phyloP scores from a whole-genome alignment of 129 eudicot genomes.

The Deinandra increscens region DNA sequence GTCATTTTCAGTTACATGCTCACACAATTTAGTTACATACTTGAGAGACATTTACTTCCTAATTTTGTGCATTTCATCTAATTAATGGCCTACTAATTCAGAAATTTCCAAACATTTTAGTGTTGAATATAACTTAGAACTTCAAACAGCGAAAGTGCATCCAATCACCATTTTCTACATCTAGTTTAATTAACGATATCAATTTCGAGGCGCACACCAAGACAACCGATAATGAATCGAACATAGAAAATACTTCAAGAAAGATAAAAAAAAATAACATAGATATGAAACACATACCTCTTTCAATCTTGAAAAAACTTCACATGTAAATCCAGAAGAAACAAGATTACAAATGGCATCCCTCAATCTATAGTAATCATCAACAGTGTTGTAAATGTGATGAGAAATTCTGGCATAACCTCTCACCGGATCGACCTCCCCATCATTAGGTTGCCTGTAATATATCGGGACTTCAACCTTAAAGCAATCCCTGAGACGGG shows the following conservation, averaged over 20 bases:
- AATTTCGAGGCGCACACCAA: too few species aligned
- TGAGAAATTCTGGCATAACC: slow-evolving; percentile 94
- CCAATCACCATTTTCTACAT: too few species aligned
- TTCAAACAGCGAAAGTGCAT: too few species aligned
- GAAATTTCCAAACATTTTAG: too few species aligned
- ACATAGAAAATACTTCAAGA: background rate
- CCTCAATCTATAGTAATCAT: slow-evolving; percentile 66
- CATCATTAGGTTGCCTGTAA: slow-evolving; percentile 56
- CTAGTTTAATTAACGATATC: too few species aligned
- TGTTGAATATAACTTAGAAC: too few species aligned
- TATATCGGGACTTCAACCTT: slow-evolving; percentile 87
- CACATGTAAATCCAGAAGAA: slow-evolving; percentile 57
- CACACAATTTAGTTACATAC: too few species aligned
- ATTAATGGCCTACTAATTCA: too few species aligned
- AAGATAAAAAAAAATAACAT: background rate
- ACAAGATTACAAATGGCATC: slow-evolving; percentile 75
- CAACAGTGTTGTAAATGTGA: slow-evolving; percentile 72
- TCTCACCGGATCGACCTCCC: slow-evolving; percentile 55
- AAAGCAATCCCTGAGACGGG: slow-evolving; percentile 60
- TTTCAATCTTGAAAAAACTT: slow-evolving; percentile 39
- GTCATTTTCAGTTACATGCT: too few species aligned
- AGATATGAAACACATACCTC: slow-evolving; percentile 37
- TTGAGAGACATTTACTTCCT: too few species aligned
- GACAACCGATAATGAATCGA: background rate
- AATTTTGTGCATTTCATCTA: too few species aligned